Base-by-base conservation (phyloP, 2,329 filamentous ascomycete genomes). In the Chaetomium strumarium region DNA sequence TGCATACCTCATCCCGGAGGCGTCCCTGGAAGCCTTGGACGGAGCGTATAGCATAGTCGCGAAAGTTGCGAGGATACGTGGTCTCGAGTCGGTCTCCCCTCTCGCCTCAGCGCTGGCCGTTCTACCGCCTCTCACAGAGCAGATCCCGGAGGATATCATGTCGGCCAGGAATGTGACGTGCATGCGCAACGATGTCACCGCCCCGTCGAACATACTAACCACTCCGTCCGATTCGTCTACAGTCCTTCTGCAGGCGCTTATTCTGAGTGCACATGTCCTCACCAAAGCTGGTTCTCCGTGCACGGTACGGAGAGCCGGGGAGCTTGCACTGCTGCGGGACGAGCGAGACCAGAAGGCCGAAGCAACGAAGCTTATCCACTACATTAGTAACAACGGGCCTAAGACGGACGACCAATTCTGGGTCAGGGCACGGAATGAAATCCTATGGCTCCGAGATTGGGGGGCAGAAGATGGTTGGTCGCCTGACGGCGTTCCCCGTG, bases 381-480 rank as follows among this genome's bases (percentile, higher is more conserved):
- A 71, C 2, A 62, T 85, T 19, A 65, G 71, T 46, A 70, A 68
- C 44, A 75, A 74, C 50, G 72, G 73, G 12, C 71, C 77, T 2
- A 81, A 77, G 55, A 77, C 75, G 34, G 82, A 88, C 49, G 83
- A 88, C 54, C 75, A 75, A 33, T 81, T 79, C 55, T 88, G 85
- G 84, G 70, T 75, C 24, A 74, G 71, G 49, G 76, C 79, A 12
- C 77, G 86, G 52, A 77, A 78, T 39, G 82, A 85, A 60, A 67
- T 91, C 9, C 65, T 90, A 4, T 92, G 88, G 88, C 73, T 92
- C 30, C 81, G 83, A 63, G 78, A 79, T 62, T 91, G 87, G 87
- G 84, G 84, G 33, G 74, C 75, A 20, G 73, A 78, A 54, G 69
- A 77, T 49, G 63, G 68, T 52, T 54, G 53, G 47, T 52, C 52